phyloP scores from a whole-genome alignment of 371 early-diverging fungal species.

The Lichtheimia ramosa region DNA sequence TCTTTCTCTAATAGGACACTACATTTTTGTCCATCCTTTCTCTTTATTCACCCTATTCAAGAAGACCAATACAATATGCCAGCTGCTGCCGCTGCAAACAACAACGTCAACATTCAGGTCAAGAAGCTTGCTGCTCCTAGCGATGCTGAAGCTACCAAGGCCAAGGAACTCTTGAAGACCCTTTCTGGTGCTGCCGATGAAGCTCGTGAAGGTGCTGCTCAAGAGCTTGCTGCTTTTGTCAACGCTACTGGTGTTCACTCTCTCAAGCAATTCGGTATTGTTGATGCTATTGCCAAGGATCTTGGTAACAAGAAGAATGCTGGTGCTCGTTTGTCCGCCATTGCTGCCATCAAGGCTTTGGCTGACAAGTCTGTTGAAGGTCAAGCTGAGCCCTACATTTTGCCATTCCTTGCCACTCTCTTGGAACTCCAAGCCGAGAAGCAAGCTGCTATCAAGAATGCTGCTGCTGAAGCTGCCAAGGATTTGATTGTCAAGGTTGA shows the following conservation, averaged over 20 bases:
- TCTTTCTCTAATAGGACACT: no score
- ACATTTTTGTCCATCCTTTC: no score
- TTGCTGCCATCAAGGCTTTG: constrained; percentile 60
- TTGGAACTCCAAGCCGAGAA: constrained; percentile 73
- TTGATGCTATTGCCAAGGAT: constrained; percentile 55
- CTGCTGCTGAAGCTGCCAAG: constrained; percentile 50
- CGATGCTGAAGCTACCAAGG: constrained; percentile 39
- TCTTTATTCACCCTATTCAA: no score
- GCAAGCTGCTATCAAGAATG: constrained; percentile 58
- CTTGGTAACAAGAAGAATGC: constrained; percentile 66
- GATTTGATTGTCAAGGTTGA: constrained; percentile 51
- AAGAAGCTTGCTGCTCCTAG: constrained; percentile 39
- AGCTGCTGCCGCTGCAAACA: constrained; percentile 28
- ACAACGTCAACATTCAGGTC: constrained; percentile 34
- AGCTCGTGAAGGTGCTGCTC: constrained; percentile 55
- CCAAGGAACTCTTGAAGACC: constrained; percentile 37
- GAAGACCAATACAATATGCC: not conserved
- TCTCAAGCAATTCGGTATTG: constrained; percentile 55
- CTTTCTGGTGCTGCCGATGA: constrained; percentile 58
- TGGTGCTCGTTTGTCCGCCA: constrained; percentile 63
- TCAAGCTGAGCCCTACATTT: constrained; percentile 62
- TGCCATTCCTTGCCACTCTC: constrained; percentile 53
- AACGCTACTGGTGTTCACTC: constrained; percentile 55
- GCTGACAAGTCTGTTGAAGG: constrained; percentile 44
- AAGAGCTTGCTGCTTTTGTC: constrained; percentile 50